Base-by-base conservation (phyloP, 306 rosid species). In the Cucumis cinereus region DNA sequence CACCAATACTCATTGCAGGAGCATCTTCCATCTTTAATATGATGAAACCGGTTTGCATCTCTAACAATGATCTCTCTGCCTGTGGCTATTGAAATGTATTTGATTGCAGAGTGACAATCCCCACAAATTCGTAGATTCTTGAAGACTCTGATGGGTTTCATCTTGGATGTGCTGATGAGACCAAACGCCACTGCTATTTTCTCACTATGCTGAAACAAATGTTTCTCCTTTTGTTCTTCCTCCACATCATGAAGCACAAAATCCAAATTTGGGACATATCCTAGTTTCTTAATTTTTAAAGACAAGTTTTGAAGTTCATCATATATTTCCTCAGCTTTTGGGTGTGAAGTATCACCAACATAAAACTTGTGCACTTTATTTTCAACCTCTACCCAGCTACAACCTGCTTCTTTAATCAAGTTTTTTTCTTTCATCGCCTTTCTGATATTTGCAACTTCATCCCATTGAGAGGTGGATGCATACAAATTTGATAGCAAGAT, bases 1-100 rank as follows among this genome's bases (percentile, higher is more conserved):
- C 82, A 89, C 93, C 89, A 87, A 76, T 87, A 89, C 60, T 87
- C 91, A 84, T 84, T 83, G 77, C 93, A 89, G 75, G 91, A 89
- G 75, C 93, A 89, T 58, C 49, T 81, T 54, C 93, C 93, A 84
- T 77, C 80, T 68, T 82, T 87, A 52, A 87, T 77, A 69, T 87
- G 93, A 84, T 89, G 93, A 84, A 87, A 87, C 70, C 91, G 79
- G 66, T 85, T 87, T 56, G 88, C 81, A 82, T 89, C 93, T 84
- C 93, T 84, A 43, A 87, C 76, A 49, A 89, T 83, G 69, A 87
- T 87, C 76, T 85, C 89, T 84, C 93, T 87, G 53, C 88, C 86
- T 1, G 84, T 81, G 16, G 87, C 91, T 50, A 79, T 10, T 62
- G 93, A 85, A 61, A 84, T 84, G 56, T 77, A 84, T 77, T 87